These are phyloP conservation scores for Termitomyces heimii DNA, from an alignment of 768 basidiomycete genomes.

Conservation along the genomic window DNA sequence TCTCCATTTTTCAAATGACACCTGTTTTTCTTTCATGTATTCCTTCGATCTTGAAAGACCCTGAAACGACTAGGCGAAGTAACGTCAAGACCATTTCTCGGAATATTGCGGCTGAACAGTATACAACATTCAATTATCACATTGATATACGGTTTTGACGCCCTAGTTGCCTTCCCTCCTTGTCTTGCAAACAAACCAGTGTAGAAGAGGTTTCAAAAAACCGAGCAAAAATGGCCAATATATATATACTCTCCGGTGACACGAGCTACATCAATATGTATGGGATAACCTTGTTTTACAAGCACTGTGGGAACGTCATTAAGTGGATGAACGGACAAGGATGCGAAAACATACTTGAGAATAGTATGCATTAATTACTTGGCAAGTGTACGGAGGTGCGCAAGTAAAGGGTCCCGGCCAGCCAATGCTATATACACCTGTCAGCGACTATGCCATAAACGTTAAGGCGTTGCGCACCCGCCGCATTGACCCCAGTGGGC, in stretches of 20 bases:
- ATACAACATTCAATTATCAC: neutral
- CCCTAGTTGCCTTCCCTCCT: too few relatives aligned
- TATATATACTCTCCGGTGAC: neutral
- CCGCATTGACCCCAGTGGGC: slow-evolving; percentile 19
- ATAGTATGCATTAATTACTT: slow-evolving; percentile 13
- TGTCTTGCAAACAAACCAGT: neutral
- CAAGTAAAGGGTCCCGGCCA: slow-evolving; percentile 23
- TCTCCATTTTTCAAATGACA: neutral
- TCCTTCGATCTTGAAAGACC: too few relatives aligned
- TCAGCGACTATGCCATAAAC: neutral
- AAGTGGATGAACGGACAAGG: neutral
- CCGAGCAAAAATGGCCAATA: neutral
- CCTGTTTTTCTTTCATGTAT: neutral
- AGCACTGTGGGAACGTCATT: neutral
- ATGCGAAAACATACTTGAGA: slow-evolving; percentile 15
- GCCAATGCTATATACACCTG: slow-evolving; percentile 14
- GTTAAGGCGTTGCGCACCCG: slow-evolving; percentile 10
- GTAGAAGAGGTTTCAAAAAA: neutral
- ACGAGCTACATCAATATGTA: neutral
- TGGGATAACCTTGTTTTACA: neutral
- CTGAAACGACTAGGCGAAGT: too few relatives aligned
- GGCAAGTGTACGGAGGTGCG: slow-evolving; percentile 18
- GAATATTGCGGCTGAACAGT: neutral
- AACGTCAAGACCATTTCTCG: too few relatives aligned
- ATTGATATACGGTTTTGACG: neutral